A percentile compares a stretch with the other conserved stretches of the same genome.
Conservation (phyloP, 2,329 filamentous ascomycete species). For the Aureobasidium subglaciale region DNA sequence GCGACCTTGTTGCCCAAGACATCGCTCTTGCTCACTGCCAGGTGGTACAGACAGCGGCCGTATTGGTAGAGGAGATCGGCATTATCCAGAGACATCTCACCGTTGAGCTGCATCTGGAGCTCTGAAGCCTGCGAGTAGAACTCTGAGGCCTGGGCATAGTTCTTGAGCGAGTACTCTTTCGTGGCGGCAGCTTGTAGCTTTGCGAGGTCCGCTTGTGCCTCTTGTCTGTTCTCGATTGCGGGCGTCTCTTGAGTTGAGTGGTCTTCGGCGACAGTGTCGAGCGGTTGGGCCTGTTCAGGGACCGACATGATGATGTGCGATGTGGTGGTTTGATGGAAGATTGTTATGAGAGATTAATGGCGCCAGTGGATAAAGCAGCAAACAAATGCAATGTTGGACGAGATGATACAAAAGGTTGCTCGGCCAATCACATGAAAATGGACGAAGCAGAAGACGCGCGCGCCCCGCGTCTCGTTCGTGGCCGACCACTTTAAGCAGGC, state of each 20-base stretch:
- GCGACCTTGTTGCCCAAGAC: conserved; percentile 79
- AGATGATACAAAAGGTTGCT: not conserved
- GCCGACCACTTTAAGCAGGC: conserved; percentile 1
- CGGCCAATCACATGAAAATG: conserved; percentile 10
- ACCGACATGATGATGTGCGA: not conserved
- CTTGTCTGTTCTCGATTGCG: not conserved
- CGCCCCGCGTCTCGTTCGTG: not conserved
- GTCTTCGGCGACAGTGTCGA: not conserved
- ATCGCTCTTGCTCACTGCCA: conserved; percentile 89
- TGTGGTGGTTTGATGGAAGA: not conserved
- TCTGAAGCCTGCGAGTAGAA: conserved; percentile 83
- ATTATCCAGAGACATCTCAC: conserved; percentile 83
- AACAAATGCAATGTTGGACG: not conserved
- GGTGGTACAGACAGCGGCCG: conserved; percentile 86
- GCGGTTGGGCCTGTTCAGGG: not conserved
- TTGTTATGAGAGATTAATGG: not conserved
- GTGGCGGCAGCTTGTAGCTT: conserved; percentile 75
- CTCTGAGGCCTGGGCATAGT: conserved; percentile 79
- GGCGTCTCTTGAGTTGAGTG: conserved; percentile 8
- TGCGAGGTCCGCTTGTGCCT: conserved; percentile 15
- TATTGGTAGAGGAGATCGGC: conserved; percentile 93
- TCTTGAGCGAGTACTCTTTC: conserved; percentile 80
- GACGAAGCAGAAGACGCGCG: not conserved
- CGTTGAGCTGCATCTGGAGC: conserved; percentile 83
- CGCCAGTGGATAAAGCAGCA: not conserved